Base-by-base conservation (phyloP, 192 early-diverging fungal species). In the Coemansia sp. region DNA sequence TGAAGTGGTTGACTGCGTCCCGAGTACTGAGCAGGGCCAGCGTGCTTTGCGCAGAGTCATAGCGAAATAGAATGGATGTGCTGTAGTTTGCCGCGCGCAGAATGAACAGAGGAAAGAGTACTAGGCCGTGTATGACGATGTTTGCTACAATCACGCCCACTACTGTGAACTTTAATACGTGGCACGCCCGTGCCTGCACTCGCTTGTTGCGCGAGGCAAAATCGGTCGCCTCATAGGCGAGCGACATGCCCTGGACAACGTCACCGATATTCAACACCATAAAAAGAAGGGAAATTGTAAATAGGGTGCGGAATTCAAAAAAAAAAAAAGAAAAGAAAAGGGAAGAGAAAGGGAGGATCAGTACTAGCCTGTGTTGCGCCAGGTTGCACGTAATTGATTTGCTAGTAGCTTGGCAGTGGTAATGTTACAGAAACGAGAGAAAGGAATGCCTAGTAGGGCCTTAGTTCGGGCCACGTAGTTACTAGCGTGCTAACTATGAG, bases 151-250 rank as follows among this genome's bases (percentile, higher is more conserved):
- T 56, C 77, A 79, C 74, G 16, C 70, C 68, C 2, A 70, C 26
- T 4, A 62, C 31, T 0, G 77, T 79, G 20, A 70, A 34, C 40
- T 74, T 67, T 40, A 79, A 65, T 5, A 57, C 77, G 10, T 62
- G 46, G 37, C 71, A 20, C 26, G 74, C 73, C 65, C 67, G 67
- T 16, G 55, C 40, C 56, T 79, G 71, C 13, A 79, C 65, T 9
- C 68, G 70, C 56, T 65, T 66, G 59, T 79, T 61, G n/a, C 38
- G 50, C 26, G 58, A 61, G 20, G 71, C 71, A 71, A 79, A 79
- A 48, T 57, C 50, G 28, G 71, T 50, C 6, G 71, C 77, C 51
- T 79, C 67, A 26, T 70, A n/a, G 5, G 77, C 77, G 7, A 79
- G 71, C 48, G 46, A 42, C 28, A 74, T 60, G 38, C 77, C 77